These are phyloP conservation scores for Aureobasidium sp. DNA, from an alignment of 2,329 filamentous ascomycete genomes.

Conservation along the genomic window DNA sequence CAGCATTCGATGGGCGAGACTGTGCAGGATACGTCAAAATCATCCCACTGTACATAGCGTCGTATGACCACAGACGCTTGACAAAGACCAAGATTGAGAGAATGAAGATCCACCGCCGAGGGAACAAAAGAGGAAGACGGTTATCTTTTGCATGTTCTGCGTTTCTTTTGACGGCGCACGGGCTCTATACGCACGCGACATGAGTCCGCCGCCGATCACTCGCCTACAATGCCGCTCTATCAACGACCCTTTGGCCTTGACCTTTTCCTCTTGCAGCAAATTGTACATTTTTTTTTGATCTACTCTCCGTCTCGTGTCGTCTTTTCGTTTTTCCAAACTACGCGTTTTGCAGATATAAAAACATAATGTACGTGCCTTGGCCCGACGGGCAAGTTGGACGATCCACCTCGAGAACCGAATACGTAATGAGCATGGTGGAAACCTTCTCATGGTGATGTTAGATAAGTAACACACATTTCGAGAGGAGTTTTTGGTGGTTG, in stretches of 20 bases:
- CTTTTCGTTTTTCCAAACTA: background rate
- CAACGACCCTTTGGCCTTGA: background rate
- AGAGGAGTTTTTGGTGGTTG: background rate
- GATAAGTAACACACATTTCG: background rate
- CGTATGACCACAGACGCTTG: background rate
- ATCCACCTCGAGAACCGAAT: background rate
- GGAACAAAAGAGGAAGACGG: background rate
- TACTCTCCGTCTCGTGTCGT: background rate
- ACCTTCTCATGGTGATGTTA: background rate
- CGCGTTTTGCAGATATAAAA: background rate
- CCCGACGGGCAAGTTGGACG: background rate
- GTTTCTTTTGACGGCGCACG: slow-evolving; percentile 2
- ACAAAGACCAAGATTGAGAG: background rate
- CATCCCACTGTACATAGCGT: no score
- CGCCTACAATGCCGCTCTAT: background rate
- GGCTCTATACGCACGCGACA: background rate
- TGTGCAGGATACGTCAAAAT: background rate
- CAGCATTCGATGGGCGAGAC: background rate
- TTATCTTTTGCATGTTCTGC: background rate
- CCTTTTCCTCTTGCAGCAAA: background rate
- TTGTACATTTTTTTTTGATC: background rate
- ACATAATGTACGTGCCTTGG: background rate
- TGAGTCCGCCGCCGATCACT: background rate
- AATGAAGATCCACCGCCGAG: background rate
- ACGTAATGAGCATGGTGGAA: background rate